These are phyloP conservation scores for Dactylellina drechsleri DNA, from an alignment of 2,329 filamentous ascomycete genomes.

Conservation along the genomic window DNA sequence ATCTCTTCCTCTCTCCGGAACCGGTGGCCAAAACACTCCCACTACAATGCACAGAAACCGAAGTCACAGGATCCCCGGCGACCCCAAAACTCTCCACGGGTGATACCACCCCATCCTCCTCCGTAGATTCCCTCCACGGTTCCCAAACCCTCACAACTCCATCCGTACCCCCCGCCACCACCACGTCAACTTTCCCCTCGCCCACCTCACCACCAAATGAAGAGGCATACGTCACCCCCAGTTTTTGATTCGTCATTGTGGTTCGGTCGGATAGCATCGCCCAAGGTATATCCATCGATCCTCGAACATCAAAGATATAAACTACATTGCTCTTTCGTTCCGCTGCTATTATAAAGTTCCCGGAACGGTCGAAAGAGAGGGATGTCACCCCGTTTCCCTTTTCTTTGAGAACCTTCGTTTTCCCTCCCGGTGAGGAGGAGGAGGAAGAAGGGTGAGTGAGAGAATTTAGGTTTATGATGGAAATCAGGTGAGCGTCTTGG, in stretches of 20 bases:
- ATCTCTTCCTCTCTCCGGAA: slow-evolving; percentile 60
- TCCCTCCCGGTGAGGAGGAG: too few species aligned
- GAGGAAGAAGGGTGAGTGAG: not conserved
- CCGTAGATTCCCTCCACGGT: slow-evolving; percentile 23
- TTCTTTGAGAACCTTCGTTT: not conserved
- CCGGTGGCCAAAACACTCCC: slow-evolving; percentile 61
- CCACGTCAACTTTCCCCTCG: slow-evolving; percentile 59
- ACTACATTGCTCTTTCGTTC: slow-evolving; percentile 65
- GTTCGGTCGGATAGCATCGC: slow-evolving; percentile 52
- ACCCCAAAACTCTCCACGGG: slow-evolving; percentile 60
- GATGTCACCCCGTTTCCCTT: slow-evolving; percentile 64
- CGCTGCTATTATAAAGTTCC: slow-evolving; percentile 65
- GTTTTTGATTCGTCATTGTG: slow-evolving; percentile 62
- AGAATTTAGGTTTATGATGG: slow-evolving; percentile 61
- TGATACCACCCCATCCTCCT: slow-evolving; percentile 55
- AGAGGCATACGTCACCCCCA: slow-evolving; percentile 63
- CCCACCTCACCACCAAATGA: slow-evolving; percentile 26
- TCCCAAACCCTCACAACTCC: slow-evolving; percentile 63
- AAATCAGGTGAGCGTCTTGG: slow-evolving; percentile 61
- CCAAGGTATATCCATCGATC: not conserved
- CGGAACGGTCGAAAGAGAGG: slow-evolving; percentile 65
- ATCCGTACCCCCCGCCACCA: slow-evolving; percentile 65
- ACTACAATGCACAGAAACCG: slow-evolving; percentile 60
- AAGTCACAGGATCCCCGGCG: slow-evolving; percentile 60
- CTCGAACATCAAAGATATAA: slow-evolving; percentile 65